Evolutionary conservation across 805 yeast genomes (phyloP).

Genomic region (Candida lessepsii): DNA sequence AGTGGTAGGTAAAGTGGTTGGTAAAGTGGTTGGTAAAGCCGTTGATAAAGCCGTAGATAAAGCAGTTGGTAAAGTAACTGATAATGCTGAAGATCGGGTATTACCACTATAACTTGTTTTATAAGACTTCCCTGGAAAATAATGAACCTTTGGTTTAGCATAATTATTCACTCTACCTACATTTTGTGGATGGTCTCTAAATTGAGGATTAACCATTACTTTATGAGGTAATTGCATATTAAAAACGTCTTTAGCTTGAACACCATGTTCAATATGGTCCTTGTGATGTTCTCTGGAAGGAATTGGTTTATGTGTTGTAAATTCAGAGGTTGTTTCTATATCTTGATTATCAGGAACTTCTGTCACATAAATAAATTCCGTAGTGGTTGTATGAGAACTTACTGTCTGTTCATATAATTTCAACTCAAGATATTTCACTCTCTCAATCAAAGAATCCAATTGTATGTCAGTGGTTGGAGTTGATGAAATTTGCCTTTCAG

Average conservation of each 20-base stretch:
- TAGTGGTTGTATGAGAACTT: not conserved
- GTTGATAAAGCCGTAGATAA: too few relatives aligned
- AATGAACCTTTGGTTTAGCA: slow-evolving; percentile 19
- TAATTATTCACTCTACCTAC: slow-evolving; percentile 11
- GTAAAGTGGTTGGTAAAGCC: not conserved
- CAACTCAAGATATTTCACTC: slow-evolving; percentile 3
- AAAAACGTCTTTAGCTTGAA: slow-evolving; percentile 15
- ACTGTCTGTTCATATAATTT: not conserved
- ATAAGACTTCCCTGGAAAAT: not conserved
- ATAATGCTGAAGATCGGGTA: too few relatives aligned
- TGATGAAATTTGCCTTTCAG: not conserved
- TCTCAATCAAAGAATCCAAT: not conserved
- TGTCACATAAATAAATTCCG: slow-evolving; percentile 5
- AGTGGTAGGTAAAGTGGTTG: not conserved
- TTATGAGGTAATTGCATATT: slow-evolving; percentile 22
- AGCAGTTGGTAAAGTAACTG: too few relatives aligned
- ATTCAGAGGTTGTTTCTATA: too few relatives aligned
- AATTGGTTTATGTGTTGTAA: too few relatives aligned
- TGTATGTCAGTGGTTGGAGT: not conserved
- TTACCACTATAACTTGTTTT: too few relatives aligned
- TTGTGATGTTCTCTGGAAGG: too few relatives aligned
- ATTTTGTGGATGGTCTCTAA: slow-evolving; percentile 16
- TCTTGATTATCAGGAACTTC: not conserved
- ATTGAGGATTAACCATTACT: slow-evolving; percentile 24
- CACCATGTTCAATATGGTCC: slow-evolving; percentile 3